Evolutionary conservation across 768 basidiomycete genomes (phyloP), one percentile per base, ranked within the genome.

Genomic region (Macrolepiota fuliginosa): DNA sequence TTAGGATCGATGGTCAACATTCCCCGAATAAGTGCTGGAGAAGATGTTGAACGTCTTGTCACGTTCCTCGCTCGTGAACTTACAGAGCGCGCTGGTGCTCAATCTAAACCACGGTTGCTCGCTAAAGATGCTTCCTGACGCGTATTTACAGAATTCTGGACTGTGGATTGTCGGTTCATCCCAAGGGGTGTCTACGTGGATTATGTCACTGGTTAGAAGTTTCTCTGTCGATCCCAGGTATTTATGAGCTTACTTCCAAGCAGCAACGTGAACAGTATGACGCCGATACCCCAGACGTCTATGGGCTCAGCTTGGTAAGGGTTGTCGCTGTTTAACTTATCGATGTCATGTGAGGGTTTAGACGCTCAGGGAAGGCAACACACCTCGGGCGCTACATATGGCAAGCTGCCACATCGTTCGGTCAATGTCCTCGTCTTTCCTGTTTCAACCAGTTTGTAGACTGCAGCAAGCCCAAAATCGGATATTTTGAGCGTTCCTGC

Each of bases 361-460:
- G 35, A 27, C 39, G 11, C 22, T 32, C 58, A 45, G 4, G 9
- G 4, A 7, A 22, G 56, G 36, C n/a, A 24, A 68, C 80, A 39
- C 68, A 94, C 95, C 79, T 98, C 96, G 0, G 96, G 96, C 0
- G 96, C 96, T 13, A 96, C 89, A 71, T 98, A 98, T 0, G 96
- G 96, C 52, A 96, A 73, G 73, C 93, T 96, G 1, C 96, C 96
- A 70, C 96, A 97, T 52, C 91, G 76, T 65, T 95, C 96, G 1
- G 81, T 87, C 39, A 99, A 76, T 46, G 77, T 69, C 4, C 96
- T 80, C 19, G 87, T 92, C 71, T 89, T 87, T 0, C 94, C 94
- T 0, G 80, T 80, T 27, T 88, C 86, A 64, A 94, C 94, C 63
- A 96, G 85, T 65, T 86, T 89, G 75, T 87, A 99, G 0, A 98